A percentile compares a stretch with the other conserved stretches of the same genome.
phyloP scores from a whole-genome alignment of 1,284 basidiomycete species.

The Puccinia polysora region DNA sequence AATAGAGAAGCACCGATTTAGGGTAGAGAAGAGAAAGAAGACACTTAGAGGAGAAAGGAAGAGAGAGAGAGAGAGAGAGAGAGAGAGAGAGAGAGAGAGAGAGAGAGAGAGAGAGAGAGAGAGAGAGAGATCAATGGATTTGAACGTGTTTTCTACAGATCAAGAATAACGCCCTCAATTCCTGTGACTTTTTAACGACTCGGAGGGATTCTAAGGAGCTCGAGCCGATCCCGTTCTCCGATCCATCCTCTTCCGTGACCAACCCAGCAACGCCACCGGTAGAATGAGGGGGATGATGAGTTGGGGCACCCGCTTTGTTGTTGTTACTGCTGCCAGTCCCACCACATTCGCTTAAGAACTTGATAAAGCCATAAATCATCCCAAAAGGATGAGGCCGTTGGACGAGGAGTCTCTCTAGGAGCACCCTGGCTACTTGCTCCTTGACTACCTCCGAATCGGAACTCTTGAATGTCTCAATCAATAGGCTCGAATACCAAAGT shows the following conservation, averaged over 20 bases:
- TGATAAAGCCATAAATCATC: constrained; percentile 84
- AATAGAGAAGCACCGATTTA: not conserved
- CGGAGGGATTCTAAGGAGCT: too few relatives aligned
- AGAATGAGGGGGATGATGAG: too few relatives aligned
- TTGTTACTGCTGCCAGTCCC: not conserved
- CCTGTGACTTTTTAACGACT: not conserved
- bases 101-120: not conserved
- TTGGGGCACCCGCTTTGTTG: too few relatives aligned
- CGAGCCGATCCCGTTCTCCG: not conserved
- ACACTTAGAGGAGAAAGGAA: not conserved
- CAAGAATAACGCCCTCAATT: constrained; percentile 11
- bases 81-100: too few relatives aligned
- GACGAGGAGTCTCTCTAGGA: constrained; percentile 88
- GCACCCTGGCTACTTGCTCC: constrained; percentile 83
- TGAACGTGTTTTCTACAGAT: constrained; percentile 10
- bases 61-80: too few relatives aligned
- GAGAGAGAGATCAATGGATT: not conserved
- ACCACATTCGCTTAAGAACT: constrained; percentile 64
- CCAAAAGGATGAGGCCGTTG: constrained; percentile 98
- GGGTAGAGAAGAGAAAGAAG: constrained; percentile 2
- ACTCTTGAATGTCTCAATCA: too few relatives aligned
- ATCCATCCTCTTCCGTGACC: not conserved
- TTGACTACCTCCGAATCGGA: constrained; percentile 76
- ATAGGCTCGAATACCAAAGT: constrained; percentile 67
- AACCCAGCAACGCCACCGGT: too few relatives aligned